Conservation (phyloP, 2,329 filamentous ascomycete species). For the Ascochyta rabiei region DNA sequence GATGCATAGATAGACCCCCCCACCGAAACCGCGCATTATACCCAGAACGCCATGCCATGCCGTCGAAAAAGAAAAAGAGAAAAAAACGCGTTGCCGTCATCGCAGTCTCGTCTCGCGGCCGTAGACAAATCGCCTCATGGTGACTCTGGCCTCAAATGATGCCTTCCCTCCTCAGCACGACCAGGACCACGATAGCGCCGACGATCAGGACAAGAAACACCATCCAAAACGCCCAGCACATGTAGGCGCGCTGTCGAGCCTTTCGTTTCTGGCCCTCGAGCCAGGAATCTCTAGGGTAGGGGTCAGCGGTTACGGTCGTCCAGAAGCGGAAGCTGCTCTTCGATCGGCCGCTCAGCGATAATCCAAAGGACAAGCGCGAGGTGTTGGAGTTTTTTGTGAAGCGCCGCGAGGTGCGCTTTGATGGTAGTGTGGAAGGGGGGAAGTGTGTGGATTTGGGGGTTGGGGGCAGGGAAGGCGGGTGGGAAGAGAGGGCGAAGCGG, state of each 20-base stretch:
- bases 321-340: constrained; percentile 39
- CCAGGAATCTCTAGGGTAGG: constrained; percentile 48
- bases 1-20: not conserved
- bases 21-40: not conserved
- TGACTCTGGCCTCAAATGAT: constrained; percentile 42
- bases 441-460: not conserved
- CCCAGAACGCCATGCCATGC: not conserved
- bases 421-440: not conserved
- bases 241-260: constrained; percentile 52
- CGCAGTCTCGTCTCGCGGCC: too few relatives aligned
- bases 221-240: constrained; percentile 58
- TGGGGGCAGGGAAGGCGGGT: constrained; percentile 2
- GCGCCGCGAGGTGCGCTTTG: not conserved
- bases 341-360: constrained; percentile 34
- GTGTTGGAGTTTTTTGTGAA: constrained; percentile 21
- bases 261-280: constrained; percentile 59
- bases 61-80: too few relatives aligned
- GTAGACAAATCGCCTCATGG: too few relatives aligned
- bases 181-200: constrained; percentile 53
- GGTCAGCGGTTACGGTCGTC: constrained; percentile 35
- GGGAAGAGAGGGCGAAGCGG: constrained; percentile 7
- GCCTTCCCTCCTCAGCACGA: constrained; percentile 49
- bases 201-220: constrained; percentile 53
- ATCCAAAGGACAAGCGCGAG: constrained; percentile 28
- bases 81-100: too few relatives aligned